Evolutionary conservation across 306 rosid genomes (phyloP).

Genomic region (Morella rubra): DNA sequence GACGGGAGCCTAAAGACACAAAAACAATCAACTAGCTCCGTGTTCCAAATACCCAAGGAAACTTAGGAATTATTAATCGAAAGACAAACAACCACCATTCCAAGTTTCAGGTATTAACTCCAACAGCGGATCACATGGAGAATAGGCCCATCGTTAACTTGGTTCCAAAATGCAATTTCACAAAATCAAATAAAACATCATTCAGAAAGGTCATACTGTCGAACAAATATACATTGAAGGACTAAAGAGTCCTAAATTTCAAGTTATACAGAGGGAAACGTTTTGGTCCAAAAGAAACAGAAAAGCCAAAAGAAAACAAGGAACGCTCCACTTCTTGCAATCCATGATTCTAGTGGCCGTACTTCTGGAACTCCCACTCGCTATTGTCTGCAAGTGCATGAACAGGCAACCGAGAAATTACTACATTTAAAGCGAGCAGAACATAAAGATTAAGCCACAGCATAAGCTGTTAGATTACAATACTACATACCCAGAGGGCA

Average conservation of each 20-base stretch:
- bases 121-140: no score
- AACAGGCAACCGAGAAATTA: neutral
- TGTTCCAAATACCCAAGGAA: no score
- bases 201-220: neutral
- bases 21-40: no score
- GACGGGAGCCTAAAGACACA: no score
- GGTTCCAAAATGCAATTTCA: neutral
- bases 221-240: neutral
- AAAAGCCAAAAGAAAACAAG: neutral
- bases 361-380: constrained; percentile 97
- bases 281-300: neutral
- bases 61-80: no score
- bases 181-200: neutral
- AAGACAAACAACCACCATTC: no score
- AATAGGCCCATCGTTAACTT: neutral
- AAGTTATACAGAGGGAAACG: neutral
- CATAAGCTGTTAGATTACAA: neutral
- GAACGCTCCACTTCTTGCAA: neutral
- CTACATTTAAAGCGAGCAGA: neutral
- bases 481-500: constrained; percentile 76
- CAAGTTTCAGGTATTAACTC: no score
- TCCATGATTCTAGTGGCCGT: constrained; percentile 66
- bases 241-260: neutral
- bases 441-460: neutral
- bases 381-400: constrained; percentile 61